Conservation (phyloP, 768 basidiomycete species). For the Russula compacta region DNA sequence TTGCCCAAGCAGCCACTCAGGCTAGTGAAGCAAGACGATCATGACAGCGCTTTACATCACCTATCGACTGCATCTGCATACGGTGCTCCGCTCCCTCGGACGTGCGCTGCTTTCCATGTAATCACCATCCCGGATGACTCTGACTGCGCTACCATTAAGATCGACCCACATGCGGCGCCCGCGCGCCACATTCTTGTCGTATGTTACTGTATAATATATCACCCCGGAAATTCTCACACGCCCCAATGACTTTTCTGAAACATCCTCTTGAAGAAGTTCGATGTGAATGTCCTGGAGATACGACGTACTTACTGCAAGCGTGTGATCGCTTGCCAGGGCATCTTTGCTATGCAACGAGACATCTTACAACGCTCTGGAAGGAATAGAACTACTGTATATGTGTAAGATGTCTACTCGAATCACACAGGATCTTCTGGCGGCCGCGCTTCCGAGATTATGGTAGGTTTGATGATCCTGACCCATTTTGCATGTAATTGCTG, state of each 20-base stretch:
- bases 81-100: background rate
- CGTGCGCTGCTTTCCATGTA: background rate
- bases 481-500: too few species aligned
- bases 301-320: background rate
- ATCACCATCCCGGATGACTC: background rate
- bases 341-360: too few species aligned
- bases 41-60: background rate
- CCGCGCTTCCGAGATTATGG: too few species aligned
- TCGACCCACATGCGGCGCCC: background rate
- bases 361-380: too few species aligned
- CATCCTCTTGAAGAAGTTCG: background rate
- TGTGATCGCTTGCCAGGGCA: too few species aligned
- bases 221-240: background rate
- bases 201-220: constrained; percentile 6
- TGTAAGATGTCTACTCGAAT: too few species aligned
- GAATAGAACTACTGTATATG: too few species aligned
- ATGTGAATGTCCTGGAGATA: background rate
- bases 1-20: constrained; percentile 39
- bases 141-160: background rate
- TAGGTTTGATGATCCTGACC: too few species aligned
- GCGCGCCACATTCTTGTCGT: background rate
- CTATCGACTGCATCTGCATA: background rate
- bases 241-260: background rate
- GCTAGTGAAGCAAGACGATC: constrained; percentile 26
- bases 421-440: too few species aligned